A percentile compares a stretch with the other conserved stretches of the same genome.
Conservation (phyloP, 768 basidiomycete species). For the Mycena filopes region DNA sequence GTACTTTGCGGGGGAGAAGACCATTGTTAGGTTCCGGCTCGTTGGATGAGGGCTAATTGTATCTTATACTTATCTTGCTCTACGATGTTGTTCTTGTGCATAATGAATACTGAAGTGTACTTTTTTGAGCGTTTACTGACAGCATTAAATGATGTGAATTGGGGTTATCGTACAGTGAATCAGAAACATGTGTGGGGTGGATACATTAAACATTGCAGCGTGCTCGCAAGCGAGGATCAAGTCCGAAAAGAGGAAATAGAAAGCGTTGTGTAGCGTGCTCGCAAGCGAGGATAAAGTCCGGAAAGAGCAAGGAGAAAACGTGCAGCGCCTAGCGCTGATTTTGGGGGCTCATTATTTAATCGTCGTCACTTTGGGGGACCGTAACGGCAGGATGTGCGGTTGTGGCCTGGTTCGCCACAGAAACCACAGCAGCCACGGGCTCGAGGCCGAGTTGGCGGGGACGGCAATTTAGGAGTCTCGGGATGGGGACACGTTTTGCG, state of each 20-base stretch:
- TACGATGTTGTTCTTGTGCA: constrained; percentile 8
- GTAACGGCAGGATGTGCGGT: constrained; percentile 29
- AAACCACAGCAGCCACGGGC: constrained; percentile 31
- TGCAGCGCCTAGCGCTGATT: too few species aligned
- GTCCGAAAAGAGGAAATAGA: too few species aligned
- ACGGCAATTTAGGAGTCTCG: constrained; percentile 22
- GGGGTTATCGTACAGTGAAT: too few species aligned
- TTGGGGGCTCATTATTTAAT: too few species aligned
- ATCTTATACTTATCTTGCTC: constrained; percentile 23
- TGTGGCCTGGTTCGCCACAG: constrained; percentile 30
- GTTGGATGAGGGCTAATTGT: constrained; percentile 48
- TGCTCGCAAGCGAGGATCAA: neutral
- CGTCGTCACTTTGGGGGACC: constrained; percentile 13
- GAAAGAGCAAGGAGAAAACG: too few species aligned
- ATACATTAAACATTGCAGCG: constrained; percentile 6
- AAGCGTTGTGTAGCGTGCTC: neutral
- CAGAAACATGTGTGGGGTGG: too few species aligned
- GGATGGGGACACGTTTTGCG: constrained; percentile 33
- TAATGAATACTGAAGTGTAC: too few species aligned
- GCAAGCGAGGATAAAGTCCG: neutral
- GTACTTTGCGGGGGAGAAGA: constrained; percentile 64
- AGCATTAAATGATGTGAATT: too few species aligned
- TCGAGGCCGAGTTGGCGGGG: constrained; percentile 19
- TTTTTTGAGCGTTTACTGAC: too few species aligned
- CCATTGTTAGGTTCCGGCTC: constrained; percentile 63